Evolutionary conservation across 2,329 filamentous ascomycete species (phyloP), one percentile per base, ranked within the genome.

Genomic region (Tolypocladium tundrense): DNA sequence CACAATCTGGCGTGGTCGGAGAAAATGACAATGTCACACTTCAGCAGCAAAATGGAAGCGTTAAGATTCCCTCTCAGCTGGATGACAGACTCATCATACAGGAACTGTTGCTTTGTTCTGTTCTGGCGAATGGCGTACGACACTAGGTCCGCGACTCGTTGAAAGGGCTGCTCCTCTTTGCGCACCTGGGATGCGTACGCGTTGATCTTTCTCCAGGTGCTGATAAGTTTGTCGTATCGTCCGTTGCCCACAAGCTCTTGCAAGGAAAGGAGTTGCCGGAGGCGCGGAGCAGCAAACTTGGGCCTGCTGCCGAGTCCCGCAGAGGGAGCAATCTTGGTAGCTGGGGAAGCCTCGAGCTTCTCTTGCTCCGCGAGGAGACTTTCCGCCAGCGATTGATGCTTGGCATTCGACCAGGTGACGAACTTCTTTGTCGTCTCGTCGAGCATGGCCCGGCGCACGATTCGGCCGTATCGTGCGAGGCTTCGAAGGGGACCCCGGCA

Each of bases 381-480:
- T 9, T 59, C 42, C 9, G 59, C 57, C 10, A 66, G 57, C 3
- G 43, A 45, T 2, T 45, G 24, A 51, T 64, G 57, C 35, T 59
- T 16, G 2, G 31, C 41, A n/a, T 79, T 78, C 0, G 80, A 75
- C 72, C 77, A 82, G 4, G 77, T 64, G n/a, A 86, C 78, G 65
- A 88, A 85, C 60, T 83, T 85, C 69, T 86, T 87, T 0, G 83
- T 83, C 0, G 80, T 75, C 65, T 87, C 81, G 57, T 88, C 84
- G 0, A 89, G 73, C 8, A 84, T 71, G 1, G 80, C 82, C 4
- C 80, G 77, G 41, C 82, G 77, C 35, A 87, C 76, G 3, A 88
- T 78, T 11, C 85, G 78, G 16, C 83, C 81, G 63, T 89, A 89
- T 4, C 86, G 75, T 2, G 79, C 70, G 56, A 88, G 73, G 59